A percentile compares a stretch with the other conserved stretches of the same genome.
Conservation (phyloP, 345 rosid genomes). For the Excoecaria cochinchinensis region DNA sequence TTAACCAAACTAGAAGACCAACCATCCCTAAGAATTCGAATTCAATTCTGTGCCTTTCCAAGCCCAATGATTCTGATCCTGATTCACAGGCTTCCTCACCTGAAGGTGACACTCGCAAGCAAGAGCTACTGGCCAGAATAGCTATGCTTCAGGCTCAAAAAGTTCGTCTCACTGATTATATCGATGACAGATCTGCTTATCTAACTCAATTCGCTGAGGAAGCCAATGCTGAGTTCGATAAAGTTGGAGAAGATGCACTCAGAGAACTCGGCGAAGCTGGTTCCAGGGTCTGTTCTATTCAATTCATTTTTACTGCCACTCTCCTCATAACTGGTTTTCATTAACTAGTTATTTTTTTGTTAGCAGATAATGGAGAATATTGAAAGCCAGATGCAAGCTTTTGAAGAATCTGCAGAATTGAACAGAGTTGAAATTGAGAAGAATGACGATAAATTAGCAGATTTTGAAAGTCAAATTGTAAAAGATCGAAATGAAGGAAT, state of each 20-base stretch:
- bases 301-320: constrained; percentile 3
- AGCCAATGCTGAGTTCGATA: constrained; percentile 73
- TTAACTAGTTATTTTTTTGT: constrained; percentile 3
- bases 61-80: constrained; percentile 42
- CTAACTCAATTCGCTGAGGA: constrained; percentile 84
- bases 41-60: constrained; percentile 41
- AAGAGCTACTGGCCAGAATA: constrained; percentile 79
- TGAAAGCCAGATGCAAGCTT: constrained; percentile 81
- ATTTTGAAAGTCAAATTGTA: constrained; percentile 70
- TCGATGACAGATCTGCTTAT: constrained; percentile 75
- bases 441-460: constrained; percentile 58
- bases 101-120: constrained; percentile 67
- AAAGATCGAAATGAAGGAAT: constrained; percentile 72
- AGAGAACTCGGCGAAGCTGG: constrained; percentile 83
- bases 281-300: constrained; percentile 56
- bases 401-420: constrained; percentile 71
- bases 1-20: constrained; percentile 32
- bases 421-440: constrained; percentile 62
- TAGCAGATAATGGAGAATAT: constrained; percentile 80
- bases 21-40: constrained; percentile 23
- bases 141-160: constrained; percentile 84
- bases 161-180: constrained; percentile 78
- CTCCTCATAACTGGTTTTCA: constrained; percentile 21
- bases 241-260: constrained; percentile 91
- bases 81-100: constrained; percentile 40